Evolutionary conservation across 163 green algal species (phyloP), one percentile per base, ranked within the genome.

Genomic region (Trebouxiophyceae sp.): DNA sequence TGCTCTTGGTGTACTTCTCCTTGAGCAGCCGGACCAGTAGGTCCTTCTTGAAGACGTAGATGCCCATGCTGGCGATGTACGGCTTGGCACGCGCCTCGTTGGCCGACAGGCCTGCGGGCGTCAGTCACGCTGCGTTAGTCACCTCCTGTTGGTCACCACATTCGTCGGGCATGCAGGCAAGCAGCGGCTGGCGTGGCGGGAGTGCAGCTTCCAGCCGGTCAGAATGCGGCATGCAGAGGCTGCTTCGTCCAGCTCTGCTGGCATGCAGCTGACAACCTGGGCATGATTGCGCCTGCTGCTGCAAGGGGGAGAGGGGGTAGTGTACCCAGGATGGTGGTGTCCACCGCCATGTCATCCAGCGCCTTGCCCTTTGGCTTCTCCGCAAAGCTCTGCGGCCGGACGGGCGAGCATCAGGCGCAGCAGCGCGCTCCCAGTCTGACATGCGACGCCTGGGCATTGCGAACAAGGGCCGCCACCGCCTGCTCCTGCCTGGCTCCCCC

Each of bases 11-110:
- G 72, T 95, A 91, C 64, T 85, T 76, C 30, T 86, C 77, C 66
- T 84, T 84, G 26, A 90, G 78, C 69, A 94, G 78, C 31, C 94
- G 71, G 56, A 91, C 74, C 75, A 99, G 87, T 1, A 87, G 82
- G 23, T 82, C 71, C 81, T 97, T 97, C 80, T 96, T 97, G 87
- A 99, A 98, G 29, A 99, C 92, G 68, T 99, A 99, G 82, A 99
- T 98, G 69, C 95, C 95, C 95, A 99, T 99, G 61, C 84, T 45
- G 16, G 73, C 77, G 45, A 84, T 82, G 74, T 84, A 91, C 2
- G 78, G 76, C 71, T 87, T 91, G 33, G 70, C 27, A 46, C 45
- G 22, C 7, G 76, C 79, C 39, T 73, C 68, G 1, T 31, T 55
- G 12, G 62, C 33, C 7, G 29, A 26, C 29, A 83, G 68, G 12